Base-by-base conservation (phyloP, 2,329 filamentous ascomycete genomes). In the Aspergillus calidoustus region DNA sequence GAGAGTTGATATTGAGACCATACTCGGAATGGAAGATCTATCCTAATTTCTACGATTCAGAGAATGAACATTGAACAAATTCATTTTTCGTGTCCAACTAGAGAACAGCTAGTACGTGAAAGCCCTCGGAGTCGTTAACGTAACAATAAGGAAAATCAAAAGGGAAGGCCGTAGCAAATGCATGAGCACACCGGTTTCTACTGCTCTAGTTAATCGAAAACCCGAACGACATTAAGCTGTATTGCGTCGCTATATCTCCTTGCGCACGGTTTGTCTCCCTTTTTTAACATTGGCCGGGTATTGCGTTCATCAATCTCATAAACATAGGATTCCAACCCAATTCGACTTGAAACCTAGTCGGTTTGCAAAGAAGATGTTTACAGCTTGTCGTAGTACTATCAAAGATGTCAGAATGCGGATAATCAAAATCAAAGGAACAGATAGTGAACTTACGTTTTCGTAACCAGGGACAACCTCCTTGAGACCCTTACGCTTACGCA, bases 401-500 rank as follows among this genome's bases (percentile, higher is more conserved):
- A 70, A 69, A 59, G 52, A 17, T 17, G 61, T 75, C 70, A 74
- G 71, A 49, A 54, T 60, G 22, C 13, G 43, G 34, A 23, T 7
- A 44, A 54, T 23, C 49, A 3, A 50, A 0, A 8, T n/a, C 30
- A 6, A 7, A 25, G 8, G 47, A 28, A 38, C 6, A 43, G 23
- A 11, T 41, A 62, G 61, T 28, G 43, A 68, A 91, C 92, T 92
- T 88, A 95, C 92, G 88, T 97, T 96, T 80, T 92, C 92, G 85
- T 93, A 89, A 80, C 90, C 91, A 75, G 95, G 94, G 80, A 97
- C 91, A 76, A 92, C 88, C 78, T 90, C 84, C 92, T 99, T 99
- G 87, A 99, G 86, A 92, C 94, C 95, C 92, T 99, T 99, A 84
- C 94, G 92, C 90, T 97, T 97, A 80, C 95, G 93, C 90, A 96